These are phyloP conservation scores for Apocynum venetum DNA, from an alignment of 257 asterid species.

Conservation along the genomic window DNA sequence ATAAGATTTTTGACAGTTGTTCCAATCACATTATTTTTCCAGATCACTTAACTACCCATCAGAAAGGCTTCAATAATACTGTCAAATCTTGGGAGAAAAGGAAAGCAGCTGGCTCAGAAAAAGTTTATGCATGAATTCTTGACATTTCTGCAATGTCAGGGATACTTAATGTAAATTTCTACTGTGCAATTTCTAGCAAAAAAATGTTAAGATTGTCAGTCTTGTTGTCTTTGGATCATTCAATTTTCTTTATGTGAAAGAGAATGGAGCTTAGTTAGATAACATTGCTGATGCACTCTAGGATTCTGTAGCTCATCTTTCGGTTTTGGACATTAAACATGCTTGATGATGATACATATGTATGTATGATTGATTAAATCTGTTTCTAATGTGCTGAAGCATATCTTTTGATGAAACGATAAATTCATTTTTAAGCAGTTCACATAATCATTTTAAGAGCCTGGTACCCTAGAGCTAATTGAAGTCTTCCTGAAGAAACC, in stretches of 20 bases:
- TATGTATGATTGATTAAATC: neutral
- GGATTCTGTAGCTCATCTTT: neutral
- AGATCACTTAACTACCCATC: constrained; percentile 23
- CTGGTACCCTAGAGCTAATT: neutral
- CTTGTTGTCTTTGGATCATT: constrained; percentile 12
- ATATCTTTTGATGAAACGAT: neutral
- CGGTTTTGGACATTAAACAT: neutral
- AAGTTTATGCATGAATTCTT: constrained; percentile 58
- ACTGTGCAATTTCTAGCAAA: constrained; percentile 18
- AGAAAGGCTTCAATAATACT: constrained; percentile 31
- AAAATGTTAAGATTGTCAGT: constrained; percentile 13
- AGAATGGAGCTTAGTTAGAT: neutral
- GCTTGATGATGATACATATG: neutral
- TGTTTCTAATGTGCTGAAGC: neutral
- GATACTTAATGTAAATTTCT: constrained; percentile 67
- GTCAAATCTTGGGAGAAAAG: constrained; percentile 38
- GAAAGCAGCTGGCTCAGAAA: constrained; percentile 45
- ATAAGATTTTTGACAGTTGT: constrained; percentile 1
- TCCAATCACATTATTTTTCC: constrained; percentile 26
- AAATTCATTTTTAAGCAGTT: neutral
- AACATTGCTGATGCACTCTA: neutral
- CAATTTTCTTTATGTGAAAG: constrained; percentile 14
- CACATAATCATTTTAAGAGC: neutral
- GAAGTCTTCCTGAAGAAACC: neutral
- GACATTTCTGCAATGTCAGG: constrained; percentile 87